Evolutionary conservation across 495 filamentous ascomycete species (phyloP), one percentile per base, ranked within the genome.

Genomic region (Aspergillus sclerotioniger): DNA sequence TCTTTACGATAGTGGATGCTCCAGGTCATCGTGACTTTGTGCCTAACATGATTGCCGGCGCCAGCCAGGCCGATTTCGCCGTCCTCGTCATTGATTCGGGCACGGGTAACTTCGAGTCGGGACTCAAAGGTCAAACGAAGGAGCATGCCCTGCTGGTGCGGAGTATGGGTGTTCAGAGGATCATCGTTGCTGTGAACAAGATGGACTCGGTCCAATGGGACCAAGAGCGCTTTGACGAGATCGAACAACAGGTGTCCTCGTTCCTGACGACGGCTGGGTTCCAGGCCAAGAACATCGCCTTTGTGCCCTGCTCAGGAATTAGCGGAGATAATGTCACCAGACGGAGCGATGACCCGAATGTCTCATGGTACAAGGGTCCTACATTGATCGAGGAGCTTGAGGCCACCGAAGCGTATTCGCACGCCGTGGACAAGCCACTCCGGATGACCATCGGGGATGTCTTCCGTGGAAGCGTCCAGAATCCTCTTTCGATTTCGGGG

Each of bases 1-100:
- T 80, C 15, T 98, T 97, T 67, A 98, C 93, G 8, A 98, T 98
- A 48, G 80, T 98, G 3, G 94, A 98, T 71, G 90, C 94, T 1
- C 94, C 94, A 2, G 94, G 94, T 0, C 94, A 98, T 72, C 81
- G 85, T 61, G 95, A 98, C 64, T 98, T 98, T 68, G 90, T 98
- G 41, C 94, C 94, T 2, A 98, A 96, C 70, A 98, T 98, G 94
- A 97, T 98, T 66, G 95, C 92, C 3, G 94, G 94, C 0, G 92
- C 92, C 21, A 91, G 88, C 41, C 93, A 97, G 71, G 94, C 94
- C 3, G 95, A 98, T 70, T 96, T 98, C 68, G 95, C 93, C 0
- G 88, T 98, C 8, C 78, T 98, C 6, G 94, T 98, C 33, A 89
- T 98, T 52, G 94, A 98, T 69, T 87, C 94, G 20, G 84, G 86